These are phyloP conservation scores for Leccinum sublutescens DNA, from an alignment of 768 basidiomycete genomes.

Conservation along the genomic window DNA sequence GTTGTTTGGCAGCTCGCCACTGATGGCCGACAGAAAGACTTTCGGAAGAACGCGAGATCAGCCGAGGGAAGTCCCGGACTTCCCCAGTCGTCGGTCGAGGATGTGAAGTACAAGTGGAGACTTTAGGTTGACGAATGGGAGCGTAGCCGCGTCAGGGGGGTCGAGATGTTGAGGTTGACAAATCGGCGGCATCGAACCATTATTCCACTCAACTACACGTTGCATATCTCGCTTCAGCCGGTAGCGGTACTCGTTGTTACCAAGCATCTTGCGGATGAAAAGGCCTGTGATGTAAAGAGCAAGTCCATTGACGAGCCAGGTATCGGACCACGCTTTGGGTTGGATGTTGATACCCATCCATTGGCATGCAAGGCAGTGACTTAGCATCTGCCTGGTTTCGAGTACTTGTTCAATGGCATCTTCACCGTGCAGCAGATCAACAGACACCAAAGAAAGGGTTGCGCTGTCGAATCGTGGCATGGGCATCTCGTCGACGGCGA, in stretches of 20 bases:
- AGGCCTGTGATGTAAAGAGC: constrained; percentile 87
- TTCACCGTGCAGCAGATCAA: constrained; percentile 82
- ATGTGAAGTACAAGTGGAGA: too few relatives aligned
- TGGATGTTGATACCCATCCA: constrained; percentile 98
- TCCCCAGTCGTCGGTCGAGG: too few relatives aligned
- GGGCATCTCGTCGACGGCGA: constrained; percentile 89
- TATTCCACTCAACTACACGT: constrained; percentile 83
- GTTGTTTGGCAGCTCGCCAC: too few relatives aligned
- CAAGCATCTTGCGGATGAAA: constrained; percentile 82
- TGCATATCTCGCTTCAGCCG: constrained; percentile 96
- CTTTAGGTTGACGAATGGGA: constrained; percentile 46
- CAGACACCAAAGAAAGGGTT: constrained; percentile 73
- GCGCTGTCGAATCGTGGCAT: constrained; percentile 82
- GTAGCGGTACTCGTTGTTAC: constrained; percentile 97
- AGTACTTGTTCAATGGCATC: constrained; percentile 91
- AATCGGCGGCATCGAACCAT: constrained; percentile 87
- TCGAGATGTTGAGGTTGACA: constrained; percentile 85
- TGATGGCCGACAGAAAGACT: too few relatives aligned
- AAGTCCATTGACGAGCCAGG: constrained; percentile 96
- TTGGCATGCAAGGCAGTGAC: constrained; percentile 89
- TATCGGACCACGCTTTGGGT: constrained; percentile 88
- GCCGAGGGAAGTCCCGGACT: too few relatives aligned
- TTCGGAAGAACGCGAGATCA: too few relatives aligned
- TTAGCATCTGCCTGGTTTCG: constrained; percentile 82
- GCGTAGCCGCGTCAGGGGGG: constrained; percentile 74